phyloP scores from a whole-genome alignment of 257 asterid genomes.

The Nicotiana otophora region DNA sequence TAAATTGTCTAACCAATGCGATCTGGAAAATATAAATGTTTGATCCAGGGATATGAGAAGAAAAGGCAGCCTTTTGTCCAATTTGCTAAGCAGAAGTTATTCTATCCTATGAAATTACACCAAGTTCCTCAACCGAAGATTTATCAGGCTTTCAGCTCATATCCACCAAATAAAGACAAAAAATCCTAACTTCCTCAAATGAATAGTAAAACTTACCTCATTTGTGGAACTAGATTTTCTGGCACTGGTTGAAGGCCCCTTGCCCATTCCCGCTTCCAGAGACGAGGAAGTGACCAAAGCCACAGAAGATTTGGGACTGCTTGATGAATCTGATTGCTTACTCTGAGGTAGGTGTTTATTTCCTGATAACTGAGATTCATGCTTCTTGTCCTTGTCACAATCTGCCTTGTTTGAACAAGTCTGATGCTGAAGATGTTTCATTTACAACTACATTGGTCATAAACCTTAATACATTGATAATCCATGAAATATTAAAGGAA shows the following conservation, averaged over 20 bases:
- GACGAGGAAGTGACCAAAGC: background rate
- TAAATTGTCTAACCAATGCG: background rate
- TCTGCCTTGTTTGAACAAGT: constrained; percentile 33
- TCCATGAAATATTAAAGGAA: constrained; percentile 2
- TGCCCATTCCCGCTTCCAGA: constrained; percentile 18
- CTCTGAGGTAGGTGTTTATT: constrained; percentile 18
- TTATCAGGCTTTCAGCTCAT: background rate
- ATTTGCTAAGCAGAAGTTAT: background rate
- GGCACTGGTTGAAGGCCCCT: constrained; percentile 23
- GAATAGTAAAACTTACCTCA: constrained; percentile 44
- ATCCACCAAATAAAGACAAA: constrained; percentile 25
- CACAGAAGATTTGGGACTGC: constrained; percentile 23
- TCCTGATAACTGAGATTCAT: constrained; percentile 23
- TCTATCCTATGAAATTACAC: constrained; percentile 30
- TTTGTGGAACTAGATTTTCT: constrained; percentile 46
- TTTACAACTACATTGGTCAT: constrained; percentile 1
- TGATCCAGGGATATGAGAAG: background rate
- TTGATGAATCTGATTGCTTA: constrained; percentile 32
- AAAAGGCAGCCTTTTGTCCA: background rate
- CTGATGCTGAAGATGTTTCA: constrained; percentile 34
- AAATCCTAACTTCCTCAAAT: constrained; percentile 10
- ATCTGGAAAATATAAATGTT: background rate
- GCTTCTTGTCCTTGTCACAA: constrained; percentile 36
- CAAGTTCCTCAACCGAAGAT: constrained; percentile 39
- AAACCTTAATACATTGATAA: constrained; percentile 6